These are phyloP conservation scores for Spencermartinsiella ligniputridi DNA, from an alignment of 1,139 yeast genomes.

Conservation along the genomic window DNA sequence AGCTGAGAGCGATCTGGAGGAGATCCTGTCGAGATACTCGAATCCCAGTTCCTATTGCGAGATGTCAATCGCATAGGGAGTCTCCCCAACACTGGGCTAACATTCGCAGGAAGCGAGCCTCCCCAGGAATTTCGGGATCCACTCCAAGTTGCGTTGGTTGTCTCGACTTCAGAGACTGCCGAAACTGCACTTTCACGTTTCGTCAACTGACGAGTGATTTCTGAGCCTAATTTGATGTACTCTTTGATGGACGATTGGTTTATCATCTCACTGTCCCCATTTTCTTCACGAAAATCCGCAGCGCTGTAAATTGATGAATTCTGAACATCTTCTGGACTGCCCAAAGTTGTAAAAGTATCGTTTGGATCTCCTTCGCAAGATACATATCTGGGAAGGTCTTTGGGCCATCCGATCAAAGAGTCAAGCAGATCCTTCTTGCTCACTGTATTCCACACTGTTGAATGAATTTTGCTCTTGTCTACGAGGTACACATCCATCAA, in stretches of 20 bases:
- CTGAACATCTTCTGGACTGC: background rate
- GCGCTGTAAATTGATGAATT: background rate
- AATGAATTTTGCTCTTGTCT: background rate
- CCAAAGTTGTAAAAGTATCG: background rate
- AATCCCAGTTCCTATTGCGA: background rate
- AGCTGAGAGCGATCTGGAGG: background rate
- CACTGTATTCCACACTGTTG: background rate
- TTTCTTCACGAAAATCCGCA: background rate
- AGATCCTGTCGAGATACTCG: background rate
- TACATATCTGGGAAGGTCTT: background rate
- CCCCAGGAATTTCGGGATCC: background rate
- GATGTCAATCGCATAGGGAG: background rate
- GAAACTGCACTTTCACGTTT: no score
- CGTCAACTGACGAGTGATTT: no score
- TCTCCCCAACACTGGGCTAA: background rate
- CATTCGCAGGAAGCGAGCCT: background rate
- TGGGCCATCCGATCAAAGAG: background rate
- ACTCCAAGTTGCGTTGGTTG: background rate
- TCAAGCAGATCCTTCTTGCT: background rate
- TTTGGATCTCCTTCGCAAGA: background rate
- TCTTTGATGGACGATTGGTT: background rate
- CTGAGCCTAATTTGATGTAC: background rate
- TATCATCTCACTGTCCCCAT: background rate
- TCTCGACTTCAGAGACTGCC: background rate
- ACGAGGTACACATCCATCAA: background rate